These are phyloP conservation scores for Vickermania ingenoplastis DNA, from an alignment of 208 protist species.

Conservation along the genomic window DNA sequence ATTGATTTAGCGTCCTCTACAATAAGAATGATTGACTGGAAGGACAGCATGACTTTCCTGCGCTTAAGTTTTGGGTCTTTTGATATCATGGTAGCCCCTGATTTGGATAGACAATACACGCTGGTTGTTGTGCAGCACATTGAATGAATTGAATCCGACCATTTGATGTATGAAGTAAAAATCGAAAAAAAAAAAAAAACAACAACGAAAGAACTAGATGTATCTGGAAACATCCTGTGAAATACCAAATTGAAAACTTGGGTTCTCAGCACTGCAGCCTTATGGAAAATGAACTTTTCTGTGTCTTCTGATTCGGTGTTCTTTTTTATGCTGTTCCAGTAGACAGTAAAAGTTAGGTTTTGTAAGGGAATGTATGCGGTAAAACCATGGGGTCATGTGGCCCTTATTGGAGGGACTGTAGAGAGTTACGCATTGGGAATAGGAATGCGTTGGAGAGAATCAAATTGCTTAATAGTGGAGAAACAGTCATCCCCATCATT, in stretches of 20 bases:
- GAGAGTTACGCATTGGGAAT: slow-evolving; percentile 72
- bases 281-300: no score
- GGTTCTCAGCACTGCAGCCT: no score
- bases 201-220: no score
- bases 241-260: no score
- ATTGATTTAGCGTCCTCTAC: slow-evolving; percentile 62
- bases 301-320: no score
- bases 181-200: no score
- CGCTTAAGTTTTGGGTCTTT: slow-evolving; percentile 50
- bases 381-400: slow-evolving; percentile 79
- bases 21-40: slow-evolving; percentile 64
- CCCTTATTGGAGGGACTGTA: slow-evolving; percentile 53
- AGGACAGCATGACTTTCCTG: slow-evolving; percentile 75
- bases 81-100: slow-evolving; percentile 70
- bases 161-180: background rate
- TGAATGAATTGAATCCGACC: slow-evolving; percentile 2
- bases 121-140: slow-evolving; percentile 71
- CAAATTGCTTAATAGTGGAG: slow-evolving; percentile 59
- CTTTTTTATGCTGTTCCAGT: no score
- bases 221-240: no score
- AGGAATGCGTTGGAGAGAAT: slow-evolving; percentile 81
- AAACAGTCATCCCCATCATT: slow-evolving; percentile 31
- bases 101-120: slow-evolving; percentile 67
- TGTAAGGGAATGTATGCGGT: slow-evolving; percentile 88
- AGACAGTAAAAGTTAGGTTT: no score